phyloP scores from a whole-genome alignment of 768 basidiomycete species.

The Russula lepida region DNA sequence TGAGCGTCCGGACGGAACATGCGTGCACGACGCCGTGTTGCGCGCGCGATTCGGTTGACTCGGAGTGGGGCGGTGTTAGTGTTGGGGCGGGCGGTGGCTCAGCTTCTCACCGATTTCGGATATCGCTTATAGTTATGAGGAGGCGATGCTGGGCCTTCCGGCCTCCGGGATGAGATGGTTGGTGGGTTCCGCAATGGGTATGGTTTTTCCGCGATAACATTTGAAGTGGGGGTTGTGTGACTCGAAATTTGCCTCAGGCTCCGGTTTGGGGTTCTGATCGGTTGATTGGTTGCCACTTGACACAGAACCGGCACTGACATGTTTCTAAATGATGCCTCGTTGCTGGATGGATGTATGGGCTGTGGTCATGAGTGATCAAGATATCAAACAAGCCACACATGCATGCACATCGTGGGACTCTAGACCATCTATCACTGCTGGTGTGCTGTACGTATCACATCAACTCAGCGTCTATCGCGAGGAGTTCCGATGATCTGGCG shows the following conservation, averaged over 20 bases:
- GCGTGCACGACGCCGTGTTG: background rate
- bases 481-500: background rate
- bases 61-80: background rate
- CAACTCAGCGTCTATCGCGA: background rate
- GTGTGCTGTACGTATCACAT: background rate
- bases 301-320: background rate
- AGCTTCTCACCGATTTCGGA: no score
- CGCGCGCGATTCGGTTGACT: background rate
- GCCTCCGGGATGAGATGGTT: background rate
- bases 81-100: no score
- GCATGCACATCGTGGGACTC: background rate
- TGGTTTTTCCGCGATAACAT: background rate
- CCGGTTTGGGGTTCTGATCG: background rate
- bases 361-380: background rate
- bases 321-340: background rate
- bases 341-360: background rate
- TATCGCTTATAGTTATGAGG: background rate
- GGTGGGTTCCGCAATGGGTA: background rate
- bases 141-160: background rate
- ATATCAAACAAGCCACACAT: background rate
- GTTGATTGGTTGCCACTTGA: background rate
- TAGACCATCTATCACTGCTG: background rate
- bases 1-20: background rate
- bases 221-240: background rate
- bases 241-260: background rate